Evolutionary conservation across 306 rosid species (phyloP), one percentile per base, ranked within the genome.

Genomic region (Erythrophleum fordii): DNA sequence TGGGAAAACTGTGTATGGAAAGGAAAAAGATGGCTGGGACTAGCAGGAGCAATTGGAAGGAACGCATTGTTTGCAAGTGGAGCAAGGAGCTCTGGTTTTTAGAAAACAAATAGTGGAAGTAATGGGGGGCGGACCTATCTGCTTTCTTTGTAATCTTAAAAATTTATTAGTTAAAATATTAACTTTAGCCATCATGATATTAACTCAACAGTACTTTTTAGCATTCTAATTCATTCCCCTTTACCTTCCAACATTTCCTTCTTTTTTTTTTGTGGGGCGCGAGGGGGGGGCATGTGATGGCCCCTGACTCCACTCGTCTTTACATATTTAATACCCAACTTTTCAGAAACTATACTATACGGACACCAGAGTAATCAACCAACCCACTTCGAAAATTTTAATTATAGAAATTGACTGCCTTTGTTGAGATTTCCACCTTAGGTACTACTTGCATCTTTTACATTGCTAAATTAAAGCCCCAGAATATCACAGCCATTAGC

Each of bases 31-130:
- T 65, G 37, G 37, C 44, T 77, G 34, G 29, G 41, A 72, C 77
- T 23, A 77, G 22, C 56, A 84, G 17, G 62, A 84, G 22, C 25
- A 84, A 46, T 44, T 20, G 11, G 65, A 55, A 77, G 62, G 77
- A 81, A 56, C 62, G 34, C 87, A 84, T 84, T 0, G 25, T 84
- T 51, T 0, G 17, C 37, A 20, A 59, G 11, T 37, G 34, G 52
- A 75, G 28, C 55, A 2, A 69, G 65, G 14, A 68, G 31, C 77
- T 68, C n/a, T 20, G 73, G 76, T 35, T 45, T 56, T 46, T 5
- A 45, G 29, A 45, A 16, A 68, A 68, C 58, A 35, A 60, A 39
- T 13, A 44, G 3, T 59, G 31, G 34, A n/a, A 0, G 26, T 34
- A 23, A 12, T 10, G 51, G 55, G 61, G 52, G 51, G 35, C 28